Evolutionary conservation across 2,329 filamentous ascomycete species (phyloP), one percentile per base, ranked within the genome.

Genomic region (Apiospora sp.): DNA sequence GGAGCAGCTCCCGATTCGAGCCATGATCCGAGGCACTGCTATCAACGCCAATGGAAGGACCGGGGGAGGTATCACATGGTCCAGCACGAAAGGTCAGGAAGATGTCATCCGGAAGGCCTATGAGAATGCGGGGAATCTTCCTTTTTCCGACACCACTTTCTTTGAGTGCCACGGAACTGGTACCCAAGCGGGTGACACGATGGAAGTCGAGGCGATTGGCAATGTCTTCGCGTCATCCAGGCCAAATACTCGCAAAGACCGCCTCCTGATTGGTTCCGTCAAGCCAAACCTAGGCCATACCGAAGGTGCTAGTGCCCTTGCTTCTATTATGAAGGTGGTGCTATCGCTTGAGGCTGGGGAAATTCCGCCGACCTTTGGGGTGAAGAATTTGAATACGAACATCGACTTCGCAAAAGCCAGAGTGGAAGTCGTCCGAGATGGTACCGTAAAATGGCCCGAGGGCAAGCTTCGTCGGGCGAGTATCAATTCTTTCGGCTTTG

Each of bases 111-210:
- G 76, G 0, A 69, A 72, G 24, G 76, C 77, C 0, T 79, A 79
- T 34, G 19, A 46, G 1, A 71, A 74, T 19, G 77, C 77, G 3
- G 74, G 75, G 4, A 70, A 41, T 22, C 73, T 77, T 2, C 30
- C 30, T 7, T 71, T 74, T 4, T 12, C 34, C 0, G 74, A 76
- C 2, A 79, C 76, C 0, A 24, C 74, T 46, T 71, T 58, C 49
- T 69, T 77, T 10, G 77, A 78, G 41, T 75, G 73, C 48, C 76
- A 78, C 49, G 76, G 83, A 1, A 85, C 84, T 0, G 84, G 84
- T 0, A 86, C 84, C 2, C 71, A 72, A 3, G 81, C 79, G 1
- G 85, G 84, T 1, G 84, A 86, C 72, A 81, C 83, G 0, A 74
- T 80, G 4, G 84, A 86, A 72, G 78, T 82, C 1, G 70, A 73